These are phyloP conservation scores for Paramecium octaurelia DNA, from an alignment of 73 alveolate species.

Conservation along the genomic window DNA sequence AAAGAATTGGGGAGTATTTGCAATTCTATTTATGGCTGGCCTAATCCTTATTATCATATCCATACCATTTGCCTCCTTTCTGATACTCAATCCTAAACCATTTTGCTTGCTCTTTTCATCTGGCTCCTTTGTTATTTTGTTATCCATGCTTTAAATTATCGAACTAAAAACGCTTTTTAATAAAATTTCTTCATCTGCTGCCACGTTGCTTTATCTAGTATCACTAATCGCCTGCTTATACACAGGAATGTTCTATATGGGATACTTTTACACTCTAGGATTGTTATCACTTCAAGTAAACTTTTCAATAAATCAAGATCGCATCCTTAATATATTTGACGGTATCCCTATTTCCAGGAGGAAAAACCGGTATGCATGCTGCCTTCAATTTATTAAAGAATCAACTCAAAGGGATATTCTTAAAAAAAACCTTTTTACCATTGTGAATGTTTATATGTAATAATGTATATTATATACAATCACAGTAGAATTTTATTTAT, in stretches of 20 bases:
- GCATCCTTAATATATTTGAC: neutral
- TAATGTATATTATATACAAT: neutral
- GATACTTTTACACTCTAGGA: neutral
- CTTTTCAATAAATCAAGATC: neutral
- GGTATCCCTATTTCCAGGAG: constrained; percentile 30
- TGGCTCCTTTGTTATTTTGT: neutral
- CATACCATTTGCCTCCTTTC: constrained; percentile 18
- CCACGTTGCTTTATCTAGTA: neutral
- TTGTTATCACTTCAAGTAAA: neutral
- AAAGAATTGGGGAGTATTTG: constrained; percentile 18
- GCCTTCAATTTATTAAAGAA: neutral
- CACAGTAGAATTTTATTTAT: neutral
- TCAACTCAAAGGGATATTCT: neutral
- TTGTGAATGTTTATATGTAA: neutral
- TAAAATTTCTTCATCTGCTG: constrained; percentile 3
- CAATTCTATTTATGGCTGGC: neutral
- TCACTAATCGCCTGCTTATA: neutral
- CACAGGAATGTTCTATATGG: constrained; percentile 32
- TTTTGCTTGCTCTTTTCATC: constrained; percentile 9
- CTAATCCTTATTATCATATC: neutral
- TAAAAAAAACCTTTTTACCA: neutral
- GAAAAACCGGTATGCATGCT: constrained; percentile 23
- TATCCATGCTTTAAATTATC: neutral
- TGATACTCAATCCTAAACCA: constrained; percentile 12
- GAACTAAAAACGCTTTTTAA: neutral